Conservation (phyloP, 2,329 filamentous ascomycete genomes). For the Xylariales sp. region DNA sequence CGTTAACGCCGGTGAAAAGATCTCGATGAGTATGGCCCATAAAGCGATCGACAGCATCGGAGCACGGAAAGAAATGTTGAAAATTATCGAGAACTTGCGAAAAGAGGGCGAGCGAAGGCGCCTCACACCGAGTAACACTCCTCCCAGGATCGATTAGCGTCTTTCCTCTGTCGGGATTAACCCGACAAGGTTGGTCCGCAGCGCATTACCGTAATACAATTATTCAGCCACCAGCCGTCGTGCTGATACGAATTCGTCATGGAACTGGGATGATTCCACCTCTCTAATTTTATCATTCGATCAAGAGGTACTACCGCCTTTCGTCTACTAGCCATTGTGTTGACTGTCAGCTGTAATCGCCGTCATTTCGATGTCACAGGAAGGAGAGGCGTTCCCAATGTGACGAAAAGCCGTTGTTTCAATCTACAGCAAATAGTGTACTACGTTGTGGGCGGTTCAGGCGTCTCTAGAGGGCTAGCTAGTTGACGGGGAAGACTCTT, state of each 20-base stretch:
- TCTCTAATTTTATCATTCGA: neutral
- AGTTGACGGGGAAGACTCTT: neutral
- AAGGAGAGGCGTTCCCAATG: neutral
- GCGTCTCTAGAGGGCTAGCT: slow-evolving; percentile 1
- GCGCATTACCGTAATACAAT: neutral
- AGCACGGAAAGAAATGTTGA: slow-evolving; percentile 89
- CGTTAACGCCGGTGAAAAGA: slow-evolving; percentile 84
- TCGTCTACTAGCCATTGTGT: slow-evolving; percentile 1
- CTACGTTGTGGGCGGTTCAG: neutral
- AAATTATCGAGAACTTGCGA: slow-evolving; percentile 85
- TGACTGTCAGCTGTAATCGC: neutral
- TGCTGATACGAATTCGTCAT: neutral
- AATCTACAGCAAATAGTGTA: neutral
- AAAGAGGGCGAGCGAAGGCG: slow-evolving; percentile 86
- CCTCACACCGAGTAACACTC: slow-evolving; percentile 55
- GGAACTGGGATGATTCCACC: neutral
- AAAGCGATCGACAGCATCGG: slow-evolving; percentile 84
- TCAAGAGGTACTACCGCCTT: neutral
- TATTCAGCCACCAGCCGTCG: neutral
- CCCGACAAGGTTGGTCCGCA: neutral
- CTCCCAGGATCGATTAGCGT: slow-evolving; percentile 58
- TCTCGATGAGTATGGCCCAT: slow-evolving; percentile 92
- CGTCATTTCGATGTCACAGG: neutral
- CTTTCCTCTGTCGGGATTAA: neutral
- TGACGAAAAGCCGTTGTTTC: neutral